Evolutionary conservation across 305 asterid genomes (phyloP), one percentile per base, ranked within the genome.

Genomic region (Solanum hybrid): DNA sequence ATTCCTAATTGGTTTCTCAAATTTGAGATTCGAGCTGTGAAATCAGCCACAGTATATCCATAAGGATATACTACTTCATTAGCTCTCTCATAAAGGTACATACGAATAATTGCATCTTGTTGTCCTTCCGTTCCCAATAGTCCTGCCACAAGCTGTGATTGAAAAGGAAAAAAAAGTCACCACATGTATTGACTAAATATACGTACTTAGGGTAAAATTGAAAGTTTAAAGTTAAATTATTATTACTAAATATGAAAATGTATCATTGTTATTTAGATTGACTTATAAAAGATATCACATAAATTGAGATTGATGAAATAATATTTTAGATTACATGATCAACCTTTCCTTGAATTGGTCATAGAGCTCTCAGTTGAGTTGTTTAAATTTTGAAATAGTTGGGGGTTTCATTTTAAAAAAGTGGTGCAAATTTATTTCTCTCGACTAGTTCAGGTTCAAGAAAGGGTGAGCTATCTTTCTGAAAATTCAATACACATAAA

Each of bases 91-190:
- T 88, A 91, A 4, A 93, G 91, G 38, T 92, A 89, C 51, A 9
- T 77, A 40, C 95, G 89, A 34, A 93, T 91, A 8, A 90, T 90
- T 81, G 93, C 94, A 86, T 93, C 94, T 69, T 93, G 94, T 42
- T 90, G 93, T 1, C 88, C 34, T 88, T 93, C 95, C 26, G 72
- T 90, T 37, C 92, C 94, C 42, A 92, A 45, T 56, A 93, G 89
- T 13, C 94, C 93, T 76, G 90, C 94, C 88, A 92, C 60, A 22
- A 92, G 79, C 94, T 92, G 87, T 13, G 51, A 34, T 35, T 34
- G 27, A 1, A 32, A 51, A 51, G 15, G 0, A 1, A 51, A 51
- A 35, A 7, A 19, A 56, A 1, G 24, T 17, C 10, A 56, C 66
- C n/a, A 51, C 66, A 15, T 34, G 6, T 19, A 76, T 32, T 7